These are phyloP conservation scores for Mycena pura DNA, from an alignment of 768 basidiomycete genomes.

Conservation along the genomic window DNA sequence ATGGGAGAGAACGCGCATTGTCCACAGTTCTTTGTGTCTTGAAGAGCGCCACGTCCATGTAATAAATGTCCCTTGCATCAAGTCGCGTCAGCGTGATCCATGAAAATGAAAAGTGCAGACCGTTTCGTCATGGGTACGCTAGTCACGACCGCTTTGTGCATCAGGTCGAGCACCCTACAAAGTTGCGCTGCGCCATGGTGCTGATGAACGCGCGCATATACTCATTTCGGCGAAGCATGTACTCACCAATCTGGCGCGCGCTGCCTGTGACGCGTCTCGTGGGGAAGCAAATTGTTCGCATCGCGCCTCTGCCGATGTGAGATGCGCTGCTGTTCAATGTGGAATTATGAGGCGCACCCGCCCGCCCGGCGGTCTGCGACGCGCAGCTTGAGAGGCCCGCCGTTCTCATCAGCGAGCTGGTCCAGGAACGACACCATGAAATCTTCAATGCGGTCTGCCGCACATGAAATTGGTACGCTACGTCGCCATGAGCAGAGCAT, in stretches of 20 bases:
- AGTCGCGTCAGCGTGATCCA: not conserved
- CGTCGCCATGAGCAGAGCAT: no score
- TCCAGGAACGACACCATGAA: slow-evolving; percentile 24
- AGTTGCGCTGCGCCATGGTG: slow-evolving; percentile 63
- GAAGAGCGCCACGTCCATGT: slow-evolving; percentile 84
- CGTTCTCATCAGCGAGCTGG: slow-evolving; percentile 5
- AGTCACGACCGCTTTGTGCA: slow-evolving; percentile 69
- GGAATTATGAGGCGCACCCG: not conserved
- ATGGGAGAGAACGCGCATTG: slow-evolving; percentile 51
- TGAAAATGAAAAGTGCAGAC: slow-evolving; percentile 38
- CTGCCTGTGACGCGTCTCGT: slow-evolving; percentile 42
- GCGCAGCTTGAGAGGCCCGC: slow-evolving; percentile 12
- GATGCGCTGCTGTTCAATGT: no score
- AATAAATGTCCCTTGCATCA: slow-evolving; percentile 78
- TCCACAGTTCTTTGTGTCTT: slow-evolving; percentile 81
- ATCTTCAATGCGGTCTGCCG: slow-evolving; percentile 24
- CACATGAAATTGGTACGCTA: no score
- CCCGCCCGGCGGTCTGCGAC: slow-evolving; percentile 15
- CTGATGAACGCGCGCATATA: not conserved
- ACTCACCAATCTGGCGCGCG: slow-evolving; percentile 49
- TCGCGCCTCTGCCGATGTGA: not conserved
- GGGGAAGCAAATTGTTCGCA: slow-evolving; percentile 40
- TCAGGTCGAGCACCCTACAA: slow-evolving; percentile 67
- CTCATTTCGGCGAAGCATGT: not conserved
- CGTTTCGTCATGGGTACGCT: slow-evolving; percentile 69